Percentiles rank a stretch among this genome's conserved stretches.
Evolutionary conservation across 2,329 filamentous ascomycete genomes (phyloP).

Genomic region (Fusarium armeniacum): DNA sequence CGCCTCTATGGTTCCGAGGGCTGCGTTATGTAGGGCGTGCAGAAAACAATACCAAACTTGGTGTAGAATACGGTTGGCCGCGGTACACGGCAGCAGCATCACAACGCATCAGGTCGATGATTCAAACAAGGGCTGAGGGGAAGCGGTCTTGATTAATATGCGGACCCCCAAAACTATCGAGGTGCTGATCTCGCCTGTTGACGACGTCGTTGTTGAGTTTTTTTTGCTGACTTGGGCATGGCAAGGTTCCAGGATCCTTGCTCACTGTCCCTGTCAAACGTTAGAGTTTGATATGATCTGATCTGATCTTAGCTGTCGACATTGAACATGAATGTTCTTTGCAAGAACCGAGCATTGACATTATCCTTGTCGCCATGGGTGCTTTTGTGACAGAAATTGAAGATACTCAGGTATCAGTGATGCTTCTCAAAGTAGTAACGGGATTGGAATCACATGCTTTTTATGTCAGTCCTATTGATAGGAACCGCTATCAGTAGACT

Average conservation of each 20-base stretch:
- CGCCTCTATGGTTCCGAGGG: slow-evolving; percentile 3
- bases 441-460: slow-evolving; percentile 29
- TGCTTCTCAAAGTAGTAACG: not conserved
- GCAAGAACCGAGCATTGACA: not conserved
- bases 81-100: slow-evolving; percentile 5
- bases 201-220: slow-evolving; percentile 8
- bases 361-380: not conserved
- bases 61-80: slow-evolving; percentile 6
- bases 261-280: slow-evolving; percentile 10
- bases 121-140: slow-evolving; percentile 18
- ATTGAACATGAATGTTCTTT: slow-evolving; percentile 1
- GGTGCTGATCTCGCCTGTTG: slow-evolving; percentile 16
- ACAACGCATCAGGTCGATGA: slow-evolving; percentile 9
- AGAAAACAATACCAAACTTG: slow-evolving; percentile 13
- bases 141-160: slow-evolving; percentile 1
- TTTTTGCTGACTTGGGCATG: slow-evolving; percentile 2
- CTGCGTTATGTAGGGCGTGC: slow-evolving; percentile 1
- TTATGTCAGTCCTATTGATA: not conserved
- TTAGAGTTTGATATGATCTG: slow-evolving; percentile 5
- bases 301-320: not conserved
- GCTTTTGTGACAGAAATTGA: not conserved
- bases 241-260: slow-evolving; percentile 7
- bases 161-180: slow-evolving; percentile 7
- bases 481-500: not conserved
- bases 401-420: not conserved